Conservation (phyloP, 139 green algal species). For the Chlorella sp. region DNA sequence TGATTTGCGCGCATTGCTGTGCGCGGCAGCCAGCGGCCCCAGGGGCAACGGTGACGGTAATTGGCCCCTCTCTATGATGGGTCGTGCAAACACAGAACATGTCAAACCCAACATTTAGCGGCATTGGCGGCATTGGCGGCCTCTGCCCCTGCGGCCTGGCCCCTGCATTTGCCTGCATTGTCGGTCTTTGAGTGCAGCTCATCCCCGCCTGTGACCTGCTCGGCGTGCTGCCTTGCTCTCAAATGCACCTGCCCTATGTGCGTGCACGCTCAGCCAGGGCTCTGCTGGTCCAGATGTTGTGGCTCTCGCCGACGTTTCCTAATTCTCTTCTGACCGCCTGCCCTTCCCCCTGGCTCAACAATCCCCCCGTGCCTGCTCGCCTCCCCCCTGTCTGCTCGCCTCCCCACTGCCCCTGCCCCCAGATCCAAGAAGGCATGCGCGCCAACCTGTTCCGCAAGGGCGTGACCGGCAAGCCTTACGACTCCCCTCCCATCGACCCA, state of each 20-base stretch:
- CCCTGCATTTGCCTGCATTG: not conserved
- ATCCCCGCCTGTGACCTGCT: too few species aligned
- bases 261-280: not conserved
- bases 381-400: not conserved
- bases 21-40: too few species aligned
- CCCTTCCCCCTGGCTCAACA: not conserved
- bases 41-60: too few species aligned
- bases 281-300: not conserved
- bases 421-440: constrained; percentile 66
- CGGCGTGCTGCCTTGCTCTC: not conserved
- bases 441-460: constrained; percentile 61
- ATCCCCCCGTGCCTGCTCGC: too few species aligned
- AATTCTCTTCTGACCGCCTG: not conserved
- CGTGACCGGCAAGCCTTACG: constrained; percentile 44
- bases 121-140: too few species aligned
- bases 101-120: not conserved
- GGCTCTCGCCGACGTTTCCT: not conserved
- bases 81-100: too few species aligned
- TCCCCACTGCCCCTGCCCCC: not conserved
- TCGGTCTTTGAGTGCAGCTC: not conserved
- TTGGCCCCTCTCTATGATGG: too few species aligned
- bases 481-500: constrained; percentile 55
- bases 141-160: too few species aligned
- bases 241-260: not conserved
- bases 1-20: too few species aligned